A percentile compares a stretch with the other conserved stretches of the same genome.
Conservation (phyloP, 73 alveolate species). For the Tetrahymena malaccensis region DNA sequence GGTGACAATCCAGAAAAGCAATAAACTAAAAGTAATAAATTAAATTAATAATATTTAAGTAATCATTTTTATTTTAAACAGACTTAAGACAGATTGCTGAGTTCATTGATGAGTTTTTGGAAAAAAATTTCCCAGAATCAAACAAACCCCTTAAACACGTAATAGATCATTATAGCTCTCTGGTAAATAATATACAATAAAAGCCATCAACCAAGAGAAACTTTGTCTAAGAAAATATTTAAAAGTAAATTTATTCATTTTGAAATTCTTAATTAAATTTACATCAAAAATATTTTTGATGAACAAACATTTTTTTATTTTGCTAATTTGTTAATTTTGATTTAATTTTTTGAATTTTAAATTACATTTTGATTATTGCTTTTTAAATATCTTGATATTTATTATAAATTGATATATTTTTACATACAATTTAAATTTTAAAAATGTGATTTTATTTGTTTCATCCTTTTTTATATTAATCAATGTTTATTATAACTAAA, state of each 20-base stretch:
- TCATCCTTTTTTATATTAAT: too few relatives aligned
- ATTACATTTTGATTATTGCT: too few relatives aligned
- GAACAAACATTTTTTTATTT: too few relatives aligned
- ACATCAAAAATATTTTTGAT: neutral
- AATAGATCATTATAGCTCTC: neutral
- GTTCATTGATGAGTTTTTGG: neutral
- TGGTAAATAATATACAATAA: neutral
- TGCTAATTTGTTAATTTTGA: too few relatives aligned
- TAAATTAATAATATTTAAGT: neutral
- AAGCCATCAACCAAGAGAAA: neutral
- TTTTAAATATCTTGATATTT: too few relatives aligned
- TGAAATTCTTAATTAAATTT: neutral
- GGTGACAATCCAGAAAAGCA: neutral
- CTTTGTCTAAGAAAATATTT: neutral
- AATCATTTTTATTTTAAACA: neutral
- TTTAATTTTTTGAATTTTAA: too few relatives aligned
- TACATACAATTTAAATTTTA: too few relatives aligned
- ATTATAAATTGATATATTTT: too few relatives aligned
- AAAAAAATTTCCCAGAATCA: neutral
- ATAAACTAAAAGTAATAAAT: neutral
- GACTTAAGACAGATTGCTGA: neutral
- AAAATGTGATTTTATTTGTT: too few relatives aligned
- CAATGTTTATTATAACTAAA: neutral
- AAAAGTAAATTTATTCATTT: neutral
- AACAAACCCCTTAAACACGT: neutral